Conservation (phyloP, 2,329 filamentous ascomycete species). For the Lachnellula arida region DNA sequence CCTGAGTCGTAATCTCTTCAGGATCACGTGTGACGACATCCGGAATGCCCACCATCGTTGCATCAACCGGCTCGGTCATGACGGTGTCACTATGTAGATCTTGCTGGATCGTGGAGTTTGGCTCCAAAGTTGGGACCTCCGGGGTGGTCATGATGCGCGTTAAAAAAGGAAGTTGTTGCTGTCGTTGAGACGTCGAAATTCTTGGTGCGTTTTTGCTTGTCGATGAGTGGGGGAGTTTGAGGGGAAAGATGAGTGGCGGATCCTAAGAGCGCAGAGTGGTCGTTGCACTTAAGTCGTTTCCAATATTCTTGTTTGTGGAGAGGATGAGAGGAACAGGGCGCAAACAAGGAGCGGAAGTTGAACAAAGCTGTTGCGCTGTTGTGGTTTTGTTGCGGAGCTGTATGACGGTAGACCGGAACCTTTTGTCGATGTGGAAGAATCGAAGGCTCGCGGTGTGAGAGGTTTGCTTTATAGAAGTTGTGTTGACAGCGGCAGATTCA, state of each 20-base stretch:
- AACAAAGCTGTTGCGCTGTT: neutral
- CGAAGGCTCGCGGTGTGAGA: neutral
- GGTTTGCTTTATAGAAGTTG: neutral
- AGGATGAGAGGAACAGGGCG: neutral
- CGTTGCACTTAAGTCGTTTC: neutral
- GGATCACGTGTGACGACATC: neutral
- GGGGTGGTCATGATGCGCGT: neutral
- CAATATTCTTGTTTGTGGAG: neutral
- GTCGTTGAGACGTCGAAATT: neutral
- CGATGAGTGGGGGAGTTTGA: neutral
- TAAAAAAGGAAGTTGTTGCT: neutral
- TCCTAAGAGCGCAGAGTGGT: neutral
- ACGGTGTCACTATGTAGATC: neutral
- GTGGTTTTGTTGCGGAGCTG: neutral
- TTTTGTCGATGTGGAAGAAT: neutral
- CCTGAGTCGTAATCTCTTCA: neutral
- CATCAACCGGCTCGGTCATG: neutral
- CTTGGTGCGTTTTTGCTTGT: neutral
- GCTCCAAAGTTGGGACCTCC: neutral
- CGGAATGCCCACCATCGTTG: too few species aligned
- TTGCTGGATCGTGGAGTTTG: neutral
- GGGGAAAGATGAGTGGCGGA: neutral
- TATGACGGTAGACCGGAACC: neutral
- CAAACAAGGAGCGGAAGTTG: neutral
- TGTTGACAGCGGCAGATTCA: too few species aligned